phyloP scores from a whole-genome alignment of 2,329 filamentous ascomycete genomes.

The Allantophomopsis lycopodina region DNA sequence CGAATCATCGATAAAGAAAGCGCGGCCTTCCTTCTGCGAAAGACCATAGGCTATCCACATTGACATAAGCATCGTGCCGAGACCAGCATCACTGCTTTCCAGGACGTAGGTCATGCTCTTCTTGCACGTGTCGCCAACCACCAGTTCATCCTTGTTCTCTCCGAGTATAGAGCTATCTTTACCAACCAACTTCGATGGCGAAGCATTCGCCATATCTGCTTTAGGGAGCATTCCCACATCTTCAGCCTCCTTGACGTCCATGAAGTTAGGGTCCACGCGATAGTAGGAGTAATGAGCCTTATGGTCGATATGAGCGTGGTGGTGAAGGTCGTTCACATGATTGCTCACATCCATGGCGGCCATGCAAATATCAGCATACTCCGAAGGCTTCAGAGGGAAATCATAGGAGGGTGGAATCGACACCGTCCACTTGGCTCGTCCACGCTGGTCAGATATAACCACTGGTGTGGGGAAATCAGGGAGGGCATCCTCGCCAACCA shows the following conservation, averaged over 20 bases:
- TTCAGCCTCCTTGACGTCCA: conserved; percentile 65
- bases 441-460: conserved; percentile 50
- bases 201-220: conserved; percentile 19
- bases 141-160: conserved; percentile 26
- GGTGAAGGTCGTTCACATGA: conserved; percentile 37
- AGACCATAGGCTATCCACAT: conserved; percentile 77
- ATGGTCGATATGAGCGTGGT: conserved; percentile 26
- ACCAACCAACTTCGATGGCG: conserved; percentile 17
- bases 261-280: conserved; percentile 50
- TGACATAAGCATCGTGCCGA: conserved; percentile 64
- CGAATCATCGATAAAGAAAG: conserved; percentile 77
- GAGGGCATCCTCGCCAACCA: conserved; percentile 51
- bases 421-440: conserved; percentile 64
- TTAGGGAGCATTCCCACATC: conserved; percentile 43
- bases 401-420: conserved; percentile 54
- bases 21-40: conserved; percentile 56
- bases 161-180: conserved; percentile 28
- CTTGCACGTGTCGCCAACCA: conserved; percentile 45
- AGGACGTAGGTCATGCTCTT: conserved; percentile 66
- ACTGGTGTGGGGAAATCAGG: conserved; percentile 63
- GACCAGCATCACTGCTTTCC: conserved; percentile 59
- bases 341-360: conserved; percentile 52
- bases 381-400: conserved; percentile 52
- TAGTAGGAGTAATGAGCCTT: conserved; percentile 39
- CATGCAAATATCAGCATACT: conserved; percentile 57